Evolutionary conservation across 148 eudicot genomes (phyloP).

Genomic region (Polygonum aviculare): DNA sequence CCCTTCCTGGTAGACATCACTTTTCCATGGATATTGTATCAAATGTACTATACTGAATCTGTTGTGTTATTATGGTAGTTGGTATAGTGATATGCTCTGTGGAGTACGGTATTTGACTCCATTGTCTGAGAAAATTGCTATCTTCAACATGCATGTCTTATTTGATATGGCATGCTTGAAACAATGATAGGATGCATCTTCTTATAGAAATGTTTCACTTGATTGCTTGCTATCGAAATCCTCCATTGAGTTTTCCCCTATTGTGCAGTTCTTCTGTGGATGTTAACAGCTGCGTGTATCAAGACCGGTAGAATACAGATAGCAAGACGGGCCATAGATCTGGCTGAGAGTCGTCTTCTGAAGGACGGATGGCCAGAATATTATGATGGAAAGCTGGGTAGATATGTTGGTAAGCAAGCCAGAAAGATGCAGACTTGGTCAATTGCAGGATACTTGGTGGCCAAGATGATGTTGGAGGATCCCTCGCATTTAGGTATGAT

Average conservation of each 20-base stretch:
- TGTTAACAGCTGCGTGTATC: slow-evolving; percentile 93
- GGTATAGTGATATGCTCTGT: background rate
- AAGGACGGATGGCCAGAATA: slow-evolving; percentile 96
- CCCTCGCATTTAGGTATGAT: slow-evolving; percentile 96
- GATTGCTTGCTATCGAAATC: background rate
- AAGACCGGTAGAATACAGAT: slow-evolving; percentile 92
- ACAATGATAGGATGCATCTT: background rate
- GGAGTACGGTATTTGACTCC: background rate
- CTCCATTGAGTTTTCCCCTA: background rate
- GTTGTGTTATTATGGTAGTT: background rate
- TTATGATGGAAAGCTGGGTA: slow-evolving; percentile 82
- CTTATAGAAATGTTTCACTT: background rate
- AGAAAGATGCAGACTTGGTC: slow-evolving; percentile 93
- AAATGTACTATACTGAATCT: no score
- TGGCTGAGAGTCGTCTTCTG: slow-evolving; percentile 68
- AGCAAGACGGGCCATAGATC: slow-evolving; percentile 80
- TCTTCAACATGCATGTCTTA: background rate
- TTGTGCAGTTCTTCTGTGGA: slow-evolving; percentile 80
- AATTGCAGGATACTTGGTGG: slow-evolving; percentile 86
- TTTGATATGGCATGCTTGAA: background rate
- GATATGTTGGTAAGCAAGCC: slow-evolving; percentile 82
- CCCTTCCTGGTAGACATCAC: background rate
- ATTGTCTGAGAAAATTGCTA: background rate
- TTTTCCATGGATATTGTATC: background rate
- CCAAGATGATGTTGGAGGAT: slow-evolving; percentile 95